These are phyloP conservation scores for Diaporthe vexans DNA, from an alignment of 2,329 filamentous ascomycete species.

Conservation along the genomic window DNA sequence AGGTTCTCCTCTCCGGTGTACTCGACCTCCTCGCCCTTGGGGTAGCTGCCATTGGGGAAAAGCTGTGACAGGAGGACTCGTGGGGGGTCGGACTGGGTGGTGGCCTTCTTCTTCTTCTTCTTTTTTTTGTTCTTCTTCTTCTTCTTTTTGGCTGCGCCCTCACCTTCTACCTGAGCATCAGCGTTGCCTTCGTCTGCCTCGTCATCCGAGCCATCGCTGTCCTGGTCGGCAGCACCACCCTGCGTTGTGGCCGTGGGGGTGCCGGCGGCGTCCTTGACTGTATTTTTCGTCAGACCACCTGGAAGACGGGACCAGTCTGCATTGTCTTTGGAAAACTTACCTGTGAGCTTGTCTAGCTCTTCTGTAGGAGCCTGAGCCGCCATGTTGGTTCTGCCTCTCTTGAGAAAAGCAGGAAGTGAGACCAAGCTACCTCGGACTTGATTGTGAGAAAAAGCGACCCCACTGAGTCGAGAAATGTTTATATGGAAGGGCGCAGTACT, in stretches of 20 bases:
- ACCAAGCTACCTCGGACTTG: slow-evolving; percentile 6
- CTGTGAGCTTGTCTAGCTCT: slow-evolving; percentile 58
- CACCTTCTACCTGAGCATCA: slow-evolving; percentile 55
- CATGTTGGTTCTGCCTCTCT: slow-evolving; percentile 51
- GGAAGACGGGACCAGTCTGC: neutral
- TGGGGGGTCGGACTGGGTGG: slow-evolving; percentile 82
- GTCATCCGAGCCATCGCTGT: slow-evolving; percentile 66
- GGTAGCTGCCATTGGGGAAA: slow-evolving; percentile 80
- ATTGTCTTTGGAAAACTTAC: slow-evolving; percentile 46
- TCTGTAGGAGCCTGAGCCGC: slow-evolving; percentile 56
- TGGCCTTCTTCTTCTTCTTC: slow-evolving; percentile 76
- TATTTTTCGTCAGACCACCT: slow-evolving; percentile 31
- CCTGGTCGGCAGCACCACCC: slow-evolving; percentile 54
- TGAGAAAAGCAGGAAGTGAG: slow-evolving; percentile 24
- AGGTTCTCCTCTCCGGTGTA: slow-evolving; percentile 80
- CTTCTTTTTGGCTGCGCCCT: slow-evolving; percentile 75
- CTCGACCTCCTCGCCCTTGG: slow-evolving; percentile 82
- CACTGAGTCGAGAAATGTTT: slow-evolving; percentile 29
- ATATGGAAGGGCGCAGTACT: slow-evolving; percentile 19
- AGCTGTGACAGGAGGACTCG: slow-evolving; percentile 80
- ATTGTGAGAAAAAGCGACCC: slow-evolving; percentile 18
- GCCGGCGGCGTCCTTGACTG: slow-evolving; percentile 57
- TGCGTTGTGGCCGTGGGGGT: slow-evolving; percentile 54
- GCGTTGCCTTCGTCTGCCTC: slow-evolving; percentile 61
- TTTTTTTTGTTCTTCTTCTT: slow-evolving; percentile 86